Conservation (phyloP, 805 yeast genomes). For the Candida wancherniae region DNA sequence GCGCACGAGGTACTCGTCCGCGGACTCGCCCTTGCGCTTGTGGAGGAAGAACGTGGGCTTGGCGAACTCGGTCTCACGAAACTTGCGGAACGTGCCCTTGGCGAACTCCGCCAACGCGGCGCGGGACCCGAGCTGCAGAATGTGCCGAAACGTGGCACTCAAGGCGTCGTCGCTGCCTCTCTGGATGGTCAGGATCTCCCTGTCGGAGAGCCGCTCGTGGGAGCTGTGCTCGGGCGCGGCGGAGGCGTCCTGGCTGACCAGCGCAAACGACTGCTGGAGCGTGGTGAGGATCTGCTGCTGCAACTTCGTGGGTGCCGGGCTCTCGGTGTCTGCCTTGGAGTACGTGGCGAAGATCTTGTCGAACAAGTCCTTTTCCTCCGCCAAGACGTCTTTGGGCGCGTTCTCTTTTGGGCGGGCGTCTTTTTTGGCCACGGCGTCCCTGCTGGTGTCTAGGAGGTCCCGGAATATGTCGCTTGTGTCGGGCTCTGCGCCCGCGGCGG, state of each 20-base stretch:
- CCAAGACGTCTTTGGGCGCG: slow-evolving; percentile 2
- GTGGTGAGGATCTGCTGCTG: slow-evolving; percentile 11
- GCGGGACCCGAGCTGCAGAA: slow-evolving; percentile 13
- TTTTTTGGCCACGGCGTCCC: too few species aligned
- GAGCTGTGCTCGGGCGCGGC: neutral
- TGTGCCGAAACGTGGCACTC: slow-evolving; percentile 20
- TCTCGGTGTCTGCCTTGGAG: slow-evolving; percentile 6
- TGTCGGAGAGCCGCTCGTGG: slow-evolving; percentile 2
- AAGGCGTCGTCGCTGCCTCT: slow-evolving; percentile 14
- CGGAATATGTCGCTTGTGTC: too few species aligned
- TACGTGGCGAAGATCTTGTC: slow-evolving; percentile 15
- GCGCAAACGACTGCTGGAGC: slow-evolving; percentile 13
- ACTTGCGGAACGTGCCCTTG: slow-evolving; percentile 11
- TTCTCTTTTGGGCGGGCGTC: neutral
- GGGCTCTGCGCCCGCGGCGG: neutral
- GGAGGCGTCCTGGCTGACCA: slow-evolving; percentile 1
- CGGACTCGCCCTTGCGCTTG: slow-evolving; percentile 12
- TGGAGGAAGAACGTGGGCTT: slow-evolving; percentile 14
- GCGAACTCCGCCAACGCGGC: slow-evolving; percentile 18
- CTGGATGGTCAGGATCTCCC: slow-evolving; percentile 1
- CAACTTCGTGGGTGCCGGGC: slow-evolving; percentile 1
- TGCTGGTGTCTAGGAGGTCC: too few species aligned
- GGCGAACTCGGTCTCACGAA: slow-evolving; percentile 4
- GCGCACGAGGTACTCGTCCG: slow-evolving; percentile 11
- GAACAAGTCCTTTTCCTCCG: slow-evolving; percentile 14